Conservation (phyloP, 1,284 basidiomycete species). For the Butyriboletus appendiculatus region DNA sequence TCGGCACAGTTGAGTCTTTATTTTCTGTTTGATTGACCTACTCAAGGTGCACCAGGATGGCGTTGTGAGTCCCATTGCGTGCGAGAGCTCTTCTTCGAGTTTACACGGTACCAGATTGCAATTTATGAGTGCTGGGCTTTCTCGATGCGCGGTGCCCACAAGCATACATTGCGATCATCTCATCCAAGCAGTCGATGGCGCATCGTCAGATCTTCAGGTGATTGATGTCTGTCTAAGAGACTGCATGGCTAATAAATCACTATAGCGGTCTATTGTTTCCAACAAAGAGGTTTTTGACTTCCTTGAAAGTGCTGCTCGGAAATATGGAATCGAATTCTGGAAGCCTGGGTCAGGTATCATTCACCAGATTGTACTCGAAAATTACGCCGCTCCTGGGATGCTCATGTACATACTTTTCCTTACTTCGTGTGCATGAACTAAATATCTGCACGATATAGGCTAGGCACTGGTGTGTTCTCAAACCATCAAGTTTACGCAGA, state of each 20-base stretch:
- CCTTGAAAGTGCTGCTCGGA: constrained; percentile 90
- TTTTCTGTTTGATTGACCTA: background rate
- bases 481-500: background rate
- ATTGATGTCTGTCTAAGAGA: background rate
- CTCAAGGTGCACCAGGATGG: constrained; percentile 59
- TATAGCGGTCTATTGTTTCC: constrained; percentile 78
- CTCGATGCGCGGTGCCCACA: constrained; percentile 81
- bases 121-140: constrained; percentile 97
- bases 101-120: constrained; percentile 67
- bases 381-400: constrained; percentile 91
- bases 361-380: constrained; percentile 98
- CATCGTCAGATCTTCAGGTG: constrained; percentile 81
- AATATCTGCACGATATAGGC: constrained; percentile 43
- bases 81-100: background rate
- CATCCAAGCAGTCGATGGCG: constrained; percentile 88
- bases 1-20: constrained; percentile 84
- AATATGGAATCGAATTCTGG: constrained; percentile 98
- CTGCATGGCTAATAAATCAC: constrained; percentile 1
- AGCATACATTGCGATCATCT: constrained; percentile 98
- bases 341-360: constrained; percentile 94
- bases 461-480: constrained; percentile 63
- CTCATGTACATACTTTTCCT: constrained; percentile 58
- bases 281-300: constrained; percentile 99
- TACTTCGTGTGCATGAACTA: constrained; percentile 9
- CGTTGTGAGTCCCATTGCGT: constrained; percentile 51